Evolutionary conservation across 208 protist species (phyloP).

Genomic region (Balamuthia mandrillaris): DNA sequence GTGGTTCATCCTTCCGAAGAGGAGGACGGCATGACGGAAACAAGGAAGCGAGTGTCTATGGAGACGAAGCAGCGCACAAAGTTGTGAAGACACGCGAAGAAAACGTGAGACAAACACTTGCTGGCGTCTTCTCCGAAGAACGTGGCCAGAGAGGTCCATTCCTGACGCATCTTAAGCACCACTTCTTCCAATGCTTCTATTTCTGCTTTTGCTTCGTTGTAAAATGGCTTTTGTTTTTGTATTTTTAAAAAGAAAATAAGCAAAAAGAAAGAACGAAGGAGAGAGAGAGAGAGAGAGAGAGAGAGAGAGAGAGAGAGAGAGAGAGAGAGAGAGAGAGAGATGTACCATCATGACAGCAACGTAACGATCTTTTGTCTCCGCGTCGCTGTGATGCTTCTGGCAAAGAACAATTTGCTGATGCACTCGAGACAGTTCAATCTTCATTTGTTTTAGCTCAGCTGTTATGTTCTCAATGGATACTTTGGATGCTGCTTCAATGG

Average conservation of each 20-base stretch:
- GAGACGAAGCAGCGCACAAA: background rate
- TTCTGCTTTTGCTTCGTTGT: background rate
- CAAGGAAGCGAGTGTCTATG: no score
- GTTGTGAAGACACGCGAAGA: conserved; percentile 6
- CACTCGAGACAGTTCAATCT: background rate
- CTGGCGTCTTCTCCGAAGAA: background rate
- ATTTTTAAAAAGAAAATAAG: no score
- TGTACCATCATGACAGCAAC: background rate
- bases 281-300: background rate
- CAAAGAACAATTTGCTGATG: background rate
- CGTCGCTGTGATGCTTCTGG: background rate
- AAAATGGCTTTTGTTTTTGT: background rate
- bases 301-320: background rate
- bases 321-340: no score
- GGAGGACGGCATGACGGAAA: no score
- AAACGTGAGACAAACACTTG: background rate
- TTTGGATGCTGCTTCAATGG: background rate
- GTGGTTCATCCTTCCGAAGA: no score
- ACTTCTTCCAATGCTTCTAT: background rate
- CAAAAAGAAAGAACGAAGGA: background rate
- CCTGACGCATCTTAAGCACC: background rate
- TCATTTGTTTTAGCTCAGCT: background rate
- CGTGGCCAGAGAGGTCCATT: background rate
- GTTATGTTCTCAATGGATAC: conserved; percentile 11
- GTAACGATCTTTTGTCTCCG: background rate